These are phyloP conservation scores for Colletotrichum camelliae DNA, from an alignment of 2,329 filamentous ascomycete genomes.

Conservation along the genomic window DNA sequence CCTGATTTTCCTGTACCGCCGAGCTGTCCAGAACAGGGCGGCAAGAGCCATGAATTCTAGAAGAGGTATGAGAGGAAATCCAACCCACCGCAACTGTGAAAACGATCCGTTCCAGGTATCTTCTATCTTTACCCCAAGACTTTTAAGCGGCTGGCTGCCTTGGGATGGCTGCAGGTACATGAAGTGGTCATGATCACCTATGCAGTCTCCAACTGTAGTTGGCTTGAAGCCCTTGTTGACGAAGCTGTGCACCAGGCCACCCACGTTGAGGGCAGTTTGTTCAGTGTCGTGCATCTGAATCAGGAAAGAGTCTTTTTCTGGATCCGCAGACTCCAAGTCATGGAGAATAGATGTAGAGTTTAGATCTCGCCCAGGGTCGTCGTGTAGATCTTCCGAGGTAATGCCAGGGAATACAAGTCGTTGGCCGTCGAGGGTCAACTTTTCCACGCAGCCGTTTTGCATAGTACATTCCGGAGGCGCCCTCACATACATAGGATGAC, in stretches of 20 bases:
- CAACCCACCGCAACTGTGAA: neutral
- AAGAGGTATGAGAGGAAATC: neutral
- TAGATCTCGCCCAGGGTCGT: neutral
- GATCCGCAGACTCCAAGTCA: neutral
- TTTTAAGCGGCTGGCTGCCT: neutral
- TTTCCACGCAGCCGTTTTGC: neutral
- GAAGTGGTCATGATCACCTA: neutral
- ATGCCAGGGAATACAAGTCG: neutral
- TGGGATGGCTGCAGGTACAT: neutral
- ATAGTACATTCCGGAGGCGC: neutral
- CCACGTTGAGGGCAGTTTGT: neutral
- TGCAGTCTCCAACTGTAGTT: neutral
- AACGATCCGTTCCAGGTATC: neutral
- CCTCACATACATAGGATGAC: neutral
- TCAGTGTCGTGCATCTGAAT: neutral
- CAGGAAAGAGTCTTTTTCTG: neutral
- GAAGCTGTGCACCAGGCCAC: neutral
- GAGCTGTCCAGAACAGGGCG: neutral
- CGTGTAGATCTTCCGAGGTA: neutral
- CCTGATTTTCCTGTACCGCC: neutral
- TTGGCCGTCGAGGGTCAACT: neutral
- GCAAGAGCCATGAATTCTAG: neutral
- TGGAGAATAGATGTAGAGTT: neutral
- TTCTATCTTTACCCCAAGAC: neutral
- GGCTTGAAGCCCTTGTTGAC: neutral